These are phyloP conservation scores for Penicillium sp. DNA, from an alignment of 2,329 filamentous ascomycete species.

Conservation along the genomic window DNA sequence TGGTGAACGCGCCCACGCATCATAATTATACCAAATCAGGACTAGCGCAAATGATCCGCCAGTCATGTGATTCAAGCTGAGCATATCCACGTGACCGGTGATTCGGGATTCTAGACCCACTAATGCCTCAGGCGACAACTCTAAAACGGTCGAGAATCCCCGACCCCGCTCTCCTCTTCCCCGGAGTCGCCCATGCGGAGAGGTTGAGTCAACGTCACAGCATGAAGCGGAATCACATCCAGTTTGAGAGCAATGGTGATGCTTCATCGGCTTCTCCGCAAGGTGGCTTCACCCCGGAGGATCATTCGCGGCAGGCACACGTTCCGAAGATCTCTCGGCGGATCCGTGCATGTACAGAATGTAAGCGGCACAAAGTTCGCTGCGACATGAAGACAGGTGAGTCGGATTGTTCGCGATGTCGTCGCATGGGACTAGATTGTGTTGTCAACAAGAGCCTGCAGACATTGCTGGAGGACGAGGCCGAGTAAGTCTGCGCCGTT, in stretches of 20 bases:
- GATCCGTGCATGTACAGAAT: constrained; percentile 54
- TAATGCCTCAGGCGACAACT: constrained; percentile 18
- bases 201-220: constrained; percentile 20
- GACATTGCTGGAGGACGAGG: constrained; percentile 51
- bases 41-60: constrained; percentile 19
- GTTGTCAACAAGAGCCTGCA: constrained; percentile 54
- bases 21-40: constrained; percentile 18
- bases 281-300: constrained; percentile 28
- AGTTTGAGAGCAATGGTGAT: constrained; percentile 40
- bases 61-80: constrained; percentile 5
- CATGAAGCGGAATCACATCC: constrained; percentile 42
- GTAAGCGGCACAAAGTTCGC: constrained; percentile 56
- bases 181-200: constrained; percentile 23
- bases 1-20: constrained; percentile 11
- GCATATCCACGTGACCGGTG: not conserved
- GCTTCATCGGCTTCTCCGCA: constrained; percentile 34
- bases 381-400: constrained; percentile 54
- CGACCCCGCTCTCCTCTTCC: constrained; percentile 22
- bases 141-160: constrained; percentile 18
- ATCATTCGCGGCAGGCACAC: constrained; percentile 30
- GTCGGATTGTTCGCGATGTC: constrained; percentile 51
- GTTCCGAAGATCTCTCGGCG: constrained; percentile 46
- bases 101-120: not conserved
- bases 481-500: constrained; percentile 37
- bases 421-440: constrained; percentile 51